Percentiles rank a stretch among this genome's conserved stretches.
Conservation (phyloP, 257 asterid genomes). For the Primulina huaijiensis region DNA sequence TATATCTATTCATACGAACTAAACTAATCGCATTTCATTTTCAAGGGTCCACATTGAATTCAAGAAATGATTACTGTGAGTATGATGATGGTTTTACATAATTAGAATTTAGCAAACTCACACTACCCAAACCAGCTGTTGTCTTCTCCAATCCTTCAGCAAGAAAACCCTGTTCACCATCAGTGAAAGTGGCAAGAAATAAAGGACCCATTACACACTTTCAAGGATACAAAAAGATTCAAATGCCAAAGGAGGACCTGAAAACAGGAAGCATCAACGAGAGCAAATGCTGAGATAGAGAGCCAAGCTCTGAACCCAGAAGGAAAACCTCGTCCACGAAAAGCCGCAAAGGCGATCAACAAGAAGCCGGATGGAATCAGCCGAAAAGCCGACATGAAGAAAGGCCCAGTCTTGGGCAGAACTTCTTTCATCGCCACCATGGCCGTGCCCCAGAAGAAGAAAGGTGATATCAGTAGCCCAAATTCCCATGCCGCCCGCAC, state of each 20-base stretch:
- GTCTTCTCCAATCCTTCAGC: slow-evolving; percentile 96
- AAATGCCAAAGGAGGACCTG: slow-evolving; percentile 52
- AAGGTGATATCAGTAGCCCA: slow-evolving; percentile 82
- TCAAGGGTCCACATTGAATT: slow-evolving; percentile 6
- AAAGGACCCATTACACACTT: slow-evolving; percentile 8
- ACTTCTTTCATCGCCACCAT: slow-evolving; percentile 99
- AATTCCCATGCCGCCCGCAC: slow-evolving; percentile 52
- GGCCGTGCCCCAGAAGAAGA: slow-evolving; percentile 99
- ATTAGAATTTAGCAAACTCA: slow-evolving; percentile 39
- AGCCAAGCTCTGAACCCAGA: slow-evolving; percentile 84
- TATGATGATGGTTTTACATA: neutral
- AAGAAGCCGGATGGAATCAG: slow-evolving; percentile 85
- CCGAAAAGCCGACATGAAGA: slow-evolving; percentile 80
- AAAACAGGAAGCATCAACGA: slow-evolving; percentile 86
- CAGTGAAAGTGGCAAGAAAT: slow-evolving; percentile 23
- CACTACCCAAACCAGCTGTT: slow-evolving; percentile 98
- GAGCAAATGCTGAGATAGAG: slow-evolving; percentile 68
- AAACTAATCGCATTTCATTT: slow-evolving; percentile 7
- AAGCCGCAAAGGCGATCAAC: slow-evolving; percentile 73
- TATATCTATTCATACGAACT: neutral
- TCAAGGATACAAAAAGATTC: neutral
- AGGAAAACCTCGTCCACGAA: slow-evolving; percentile 63
- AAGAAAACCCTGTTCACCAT: slow-evolving; percentile 79
- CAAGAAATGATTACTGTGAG: neutral
- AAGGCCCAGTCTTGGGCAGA: slow-evolving; percentile 83